Evolutionary conservation across 2,329 filamentous ascomycete species (phyloP).

Genomic region (Chalaropsis thielavioides): DNA sequence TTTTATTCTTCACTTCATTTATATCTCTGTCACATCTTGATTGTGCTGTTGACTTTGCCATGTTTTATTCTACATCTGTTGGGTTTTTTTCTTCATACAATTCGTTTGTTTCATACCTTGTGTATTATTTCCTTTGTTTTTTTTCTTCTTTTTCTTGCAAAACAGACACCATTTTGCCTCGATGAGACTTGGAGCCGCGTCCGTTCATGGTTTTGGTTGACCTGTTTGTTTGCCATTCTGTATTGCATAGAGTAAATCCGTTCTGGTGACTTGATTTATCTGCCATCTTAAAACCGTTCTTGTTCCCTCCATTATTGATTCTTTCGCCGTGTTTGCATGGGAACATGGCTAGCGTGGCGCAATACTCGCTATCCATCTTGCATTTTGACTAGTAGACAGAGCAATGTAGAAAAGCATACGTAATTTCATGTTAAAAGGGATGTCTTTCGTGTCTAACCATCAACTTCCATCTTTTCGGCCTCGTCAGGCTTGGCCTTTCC

Average conservation of each 20-base stretch:
- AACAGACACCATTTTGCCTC: conserved; percentile 12
- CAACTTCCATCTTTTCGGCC: conserved; percentile 55
- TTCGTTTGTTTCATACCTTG: background rate
- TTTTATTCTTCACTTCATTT: conserved; percentile 20
- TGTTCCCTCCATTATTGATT: background rate
- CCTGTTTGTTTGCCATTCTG: no score
- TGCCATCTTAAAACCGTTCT: no score
- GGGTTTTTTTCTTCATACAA: background rate
- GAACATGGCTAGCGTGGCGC: background rate
- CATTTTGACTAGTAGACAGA: background rate
- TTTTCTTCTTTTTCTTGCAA: background rate
- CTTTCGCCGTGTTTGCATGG: background rate
- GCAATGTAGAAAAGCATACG: background rate
- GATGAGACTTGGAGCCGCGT: background rate
- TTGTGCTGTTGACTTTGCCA: background rate
- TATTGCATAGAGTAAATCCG: no score
- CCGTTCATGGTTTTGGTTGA: no score
- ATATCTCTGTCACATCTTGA: background rate
- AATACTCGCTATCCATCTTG: background rate
- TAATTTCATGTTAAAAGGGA: background rate
- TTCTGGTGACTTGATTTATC: no score
- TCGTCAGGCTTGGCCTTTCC: conserved; percentile 35
- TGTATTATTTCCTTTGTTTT: background rate
- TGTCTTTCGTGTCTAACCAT: conserved; percentile 32
- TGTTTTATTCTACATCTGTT: background rate